Evolutionary conservation across 2,329 filamentous ascomycete species (phyloP), one percentile per base, ranked within the genome.

Genomic region (Colletotrichum kahawae): DNA sequence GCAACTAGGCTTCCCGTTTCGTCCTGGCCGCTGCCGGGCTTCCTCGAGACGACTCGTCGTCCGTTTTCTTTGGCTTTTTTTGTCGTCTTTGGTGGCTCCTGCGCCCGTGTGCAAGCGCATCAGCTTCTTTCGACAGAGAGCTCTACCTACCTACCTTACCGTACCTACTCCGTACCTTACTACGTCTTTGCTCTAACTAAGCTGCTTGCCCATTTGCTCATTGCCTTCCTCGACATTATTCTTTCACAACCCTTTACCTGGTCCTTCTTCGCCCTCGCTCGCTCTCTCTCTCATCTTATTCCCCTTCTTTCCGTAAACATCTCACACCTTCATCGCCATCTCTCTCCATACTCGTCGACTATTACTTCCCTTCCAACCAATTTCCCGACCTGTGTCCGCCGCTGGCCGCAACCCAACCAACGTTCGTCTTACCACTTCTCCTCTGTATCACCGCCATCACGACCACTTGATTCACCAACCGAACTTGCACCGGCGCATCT

Each of bases 1-100:
- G 68, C 34, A 62, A 63, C 60, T 64, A 68, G 51, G 54, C 43
- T 69, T 76, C 70, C 70, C 70, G 63, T 72, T 75, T 71, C 69
- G 72, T 70, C 67, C 67, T 75, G 72, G 72, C 38, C 43, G 68
- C 72, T 66, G 68, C 71, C 36, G 59, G 59, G 33, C 71, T 70
- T 70, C 67, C 60, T 54, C 18, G 65, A 56, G 31, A 62, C 72
- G 43, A 66, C 33, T 71, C 51, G 62, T 64, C 31, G 62, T 72
- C 56, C 63, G 69, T 67, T 56, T 67, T 72, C 69, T 72, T 66
- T 67, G 72, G 69, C 72, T 75, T 67, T 62, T 72, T 31, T 64
- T 71, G 66, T 63, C 38, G 64, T 64, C 43, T 64, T 56, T 67
- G 68, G 62, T 67, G 72, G 72, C 72, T 75, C 54, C 56, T 72